A percentile compares a stretch with the other conserved stretches of the same genome.
phyloP scores from a whole-genome alignment of 106 monocot species.

The Dendrobium huoshanense region DNA sequence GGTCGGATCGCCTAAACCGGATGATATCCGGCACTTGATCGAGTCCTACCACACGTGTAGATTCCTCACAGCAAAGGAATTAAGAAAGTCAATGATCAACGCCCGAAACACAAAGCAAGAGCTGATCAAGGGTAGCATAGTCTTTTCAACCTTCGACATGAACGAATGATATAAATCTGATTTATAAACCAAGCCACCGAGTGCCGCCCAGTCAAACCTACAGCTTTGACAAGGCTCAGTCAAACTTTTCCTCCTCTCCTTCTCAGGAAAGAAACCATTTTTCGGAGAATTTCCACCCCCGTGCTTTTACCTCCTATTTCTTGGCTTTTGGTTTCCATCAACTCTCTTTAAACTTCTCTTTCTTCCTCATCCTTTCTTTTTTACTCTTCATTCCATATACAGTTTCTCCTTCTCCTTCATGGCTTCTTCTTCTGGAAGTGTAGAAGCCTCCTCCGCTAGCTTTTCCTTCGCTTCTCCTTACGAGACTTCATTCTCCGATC shows the following conservation, averaged over 20 bases:
- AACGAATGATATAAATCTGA: background rate
- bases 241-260: background rate
- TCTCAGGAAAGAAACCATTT: background rate
- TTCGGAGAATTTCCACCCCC: background rate
- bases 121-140: too few relatives aligned
- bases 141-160: too few relatives aligned
- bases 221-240: constrained; percentile 10
- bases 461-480: constrained; percentile 25
- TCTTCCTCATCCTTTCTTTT: background rate
- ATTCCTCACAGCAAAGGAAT: too few relatives aligned
- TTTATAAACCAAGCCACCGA: constrained; percentile 4
- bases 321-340: background rate
- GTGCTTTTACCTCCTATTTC: constrained; percentile 2
- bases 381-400: background rate
- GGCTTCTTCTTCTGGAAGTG: constrained; percentile 43
- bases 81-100: too few relatives aligned
- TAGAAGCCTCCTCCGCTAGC: constrained; percentile 27
- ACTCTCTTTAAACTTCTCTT: background rate
- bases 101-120: too few relatives aligned
- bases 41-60: too few relatives aligned
- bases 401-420: constrained; percentile 9
- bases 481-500: constrained; percentile 49
- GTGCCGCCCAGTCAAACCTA: constrained; percentile 9
- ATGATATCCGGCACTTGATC: too few relatives aligned
- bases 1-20: too few relatives aligned